Percentiles rank a stretch among this genome's conserved stretches.
Evolutionary conservation across 331 rosid species (phyloP).

Genomic region (Stylosanthes scabra): DNA sequence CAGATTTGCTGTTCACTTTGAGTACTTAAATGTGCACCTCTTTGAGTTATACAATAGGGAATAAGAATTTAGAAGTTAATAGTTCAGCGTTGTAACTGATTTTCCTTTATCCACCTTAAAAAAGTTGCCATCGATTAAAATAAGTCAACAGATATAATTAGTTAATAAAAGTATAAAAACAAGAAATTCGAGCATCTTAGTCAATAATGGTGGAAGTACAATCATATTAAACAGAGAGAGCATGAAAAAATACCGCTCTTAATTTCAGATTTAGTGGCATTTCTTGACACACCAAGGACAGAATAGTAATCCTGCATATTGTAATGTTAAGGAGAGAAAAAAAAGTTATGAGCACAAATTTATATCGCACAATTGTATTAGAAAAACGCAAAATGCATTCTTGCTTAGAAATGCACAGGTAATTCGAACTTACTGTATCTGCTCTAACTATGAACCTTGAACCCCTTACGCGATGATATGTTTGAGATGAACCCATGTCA

Average conservation of each 20-base stretch:
- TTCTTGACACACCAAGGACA: constrained; percentile 89
- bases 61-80: constrained; percentile 10
- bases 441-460: constrained; percentile 84
- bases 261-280: constrained; percentile 92
- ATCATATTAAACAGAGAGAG: constrained; percentile 5
- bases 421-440: constrained; percentile 66
- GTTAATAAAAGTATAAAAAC: neutral
- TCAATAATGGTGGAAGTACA: neutral
- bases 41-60: constrained; percentile 2
- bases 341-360: no score
- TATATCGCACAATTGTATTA: neutral
- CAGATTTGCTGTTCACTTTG: neutral
- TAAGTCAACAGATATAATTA: constrained; percentile 14
- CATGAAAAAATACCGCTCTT: constrained; percentile 73
- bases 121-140: neutral
- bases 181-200: constrained; percentile 15
- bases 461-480: constrained; percentile 60
- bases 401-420: constrained; percentile 35
- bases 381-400: constrained; percentile 7
- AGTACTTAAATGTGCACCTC: neutral
- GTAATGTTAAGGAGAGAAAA: no score
- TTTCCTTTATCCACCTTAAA: constrained; percentile 19
- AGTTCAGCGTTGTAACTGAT: constrained; percentile 1
- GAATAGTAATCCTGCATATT: constrained; percentile 88
- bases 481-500: constrained; percentile 52